Percentiles rank a stretch among this genome's conserved stretches.
These are phyloP conservation scores for Penicillium parvum DNA, from an alignment of 495 filamentous ascomycete genomes.

Conservation along the genomic window DNA sequence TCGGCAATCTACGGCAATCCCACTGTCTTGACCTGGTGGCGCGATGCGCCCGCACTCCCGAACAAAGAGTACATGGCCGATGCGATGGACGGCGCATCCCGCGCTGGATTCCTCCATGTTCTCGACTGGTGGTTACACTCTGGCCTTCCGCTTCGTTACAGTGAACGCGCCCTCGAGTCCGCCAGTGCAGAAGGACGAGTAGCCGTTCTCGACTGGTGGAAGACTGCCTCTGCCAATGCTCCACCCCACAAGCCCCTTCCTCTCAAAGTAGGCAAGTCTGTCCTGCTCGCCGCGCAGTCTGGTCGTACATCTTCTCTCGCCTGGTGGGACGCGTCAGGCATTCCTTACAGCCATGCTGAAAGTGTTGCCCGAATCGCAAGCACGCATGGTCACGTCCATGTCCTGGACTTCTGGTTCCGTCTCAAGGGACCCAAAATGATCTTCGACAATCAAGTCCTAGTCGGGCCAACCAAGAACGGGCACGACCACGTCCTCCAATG, in stretches of 20 bases:
- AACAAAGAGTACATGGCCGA: conserved; percentile 75
- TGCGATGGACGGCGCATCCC: conserved; percentile 81
- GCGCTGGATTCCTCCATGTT: conserved; percentile 74
- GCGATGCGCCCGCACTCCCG: conserved; percentile 66
- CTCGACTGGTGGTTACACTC: conserved; percentile 89
- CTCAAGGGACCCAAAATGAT: conserved; percentile 77
- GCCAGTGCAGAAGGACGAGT: conserved; percentile 79
- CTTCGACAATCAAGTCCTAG: conserved; percentile 84
- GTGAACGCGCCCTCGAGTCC: conserved; percentile 78
- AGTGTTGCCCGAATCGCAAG: conserved; percentile 77
- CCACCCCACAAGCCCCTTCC: conserved; percentile 38
- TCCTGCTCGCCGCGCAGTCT: conserved; percentile 74
- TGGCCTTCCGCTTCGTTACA: conserved; percentile 75
- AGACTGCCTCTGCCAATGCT: conserved; percentile 46
- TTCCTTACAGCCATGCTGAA: conserved; percentile 69
- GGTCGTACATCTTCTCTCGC: conserved; percentile 65
- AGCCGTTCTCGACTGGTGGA: conserved; percentile 90
- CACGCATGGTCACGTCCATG: conserved; percentile 78
- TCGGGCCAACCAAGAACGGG: conserved; percentile 81
- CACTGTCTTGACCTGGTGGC: conserved; percentile 87
- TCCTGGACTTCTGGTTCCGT: conserved; percentile 77
- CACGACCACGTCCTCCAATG: conserved; percentile 82
- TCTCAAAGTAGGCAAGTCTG: conserved; percentile 74
- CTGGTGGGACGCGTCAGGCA: conserved; percentile 79
- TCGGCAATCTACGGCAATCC: conserved; percentile 81